Percentiles rank a stretch among this genome's conserved stretches.
These are phyloP conservation scores for Psophocarpus tetragonolobus DNA, from an alignment of 306 rosid species.

Conservation along the genomic window DNA sequence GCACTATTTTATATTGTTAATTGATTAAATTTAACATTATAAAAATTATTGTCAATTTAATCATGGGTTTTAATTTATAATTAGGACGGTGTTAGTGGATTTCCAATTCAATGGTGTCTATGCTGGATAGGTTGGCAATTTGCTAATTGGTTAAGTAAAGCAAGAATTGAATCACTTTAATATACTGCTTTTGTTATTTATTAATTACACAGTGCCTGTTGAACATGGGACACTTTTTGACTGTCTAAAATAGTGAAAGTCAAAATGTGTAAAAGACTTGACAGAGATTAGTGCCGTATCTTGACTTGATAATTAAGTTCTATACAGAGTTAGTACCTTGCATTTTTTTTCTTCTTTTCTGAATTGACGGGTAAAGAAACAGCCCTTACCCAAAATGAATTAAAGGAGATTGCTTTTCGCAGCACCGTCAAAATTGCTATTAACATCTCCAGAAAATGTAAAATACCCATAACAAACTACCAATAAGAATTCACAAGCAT, in stretches of 20 bases:
- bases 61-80: background rate
- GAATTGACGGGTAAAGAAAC: background rate
- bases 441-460: too few relatives aligned
- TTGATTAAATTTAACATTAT: background rate
- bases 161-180: background rate
- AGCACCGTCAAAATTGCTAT: too few relatives aligned
- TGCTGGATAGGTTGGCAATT: too few relatives aligned
- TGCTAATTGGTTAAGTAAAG: background rate
- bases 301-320: background rate
- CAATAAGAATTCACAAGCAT: too few relatives aligned
- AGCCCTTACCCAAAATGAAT: too few relatives aligned
- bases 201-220: background rate
- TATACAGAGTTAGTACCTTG: too few relatives aligned
- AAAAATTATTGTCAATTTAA: background rate
- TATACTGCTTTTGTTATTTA: background rate
- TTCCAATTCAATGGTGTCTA: too few relatives aligned
- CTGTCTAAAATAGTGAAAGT: slow-evolving; percentile 15
- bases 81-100: background rate
- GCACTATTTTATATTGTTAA: too few relatives aligned
- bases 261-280: background rate
- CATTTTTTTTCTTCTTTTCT: too few relatives aligned
- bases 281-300: slow-evolving; percentile 9
- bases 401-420: too few relatives aligned
- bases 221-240: background rate
- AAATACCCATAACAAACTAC: too few relatives aligned